Evolutionary conservation across 148 eudicot genomes (phyloP).

Genomic region (Rhododendron mucronatum): DNA sequence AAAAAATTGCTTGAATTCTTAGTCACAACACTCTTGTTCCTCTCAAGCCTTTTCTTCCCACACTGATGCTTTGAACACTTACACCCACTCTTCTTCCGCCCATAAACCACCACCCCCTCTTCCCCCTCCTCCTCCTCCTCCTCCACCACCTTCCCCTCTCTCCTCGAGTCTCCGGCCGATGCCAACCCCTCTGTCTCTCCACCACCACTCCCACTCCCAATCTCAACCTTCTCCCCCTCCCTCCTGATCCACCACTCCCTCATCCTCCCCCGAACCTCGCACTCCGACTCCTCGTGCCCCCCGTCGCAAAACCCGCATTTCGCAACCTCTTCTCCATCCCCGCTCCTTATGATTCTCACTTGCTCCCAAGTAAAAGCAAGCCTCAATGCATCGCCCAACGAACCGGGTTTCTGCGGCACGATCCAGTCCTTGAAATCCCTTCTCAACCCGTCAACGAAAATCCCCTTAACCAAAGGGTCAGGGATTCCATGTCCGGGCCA

Average conservation of each 20-base stretch:
- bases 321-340: not conserved
- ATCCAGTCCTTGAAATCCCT: constrained; percentile 15
- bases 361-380: constrained; percentile 22
- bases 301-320: constrained; percentile 14
- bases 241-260: constrained; percentile 7
- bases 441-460: constrained; percentile 20
- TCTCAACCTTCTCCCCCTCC: not conserved
- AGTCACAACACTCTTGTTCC: not conserved
- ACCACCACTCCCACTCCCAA: not conserved
- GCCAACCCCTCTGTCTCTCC: not conserved
- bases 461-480: not conserved
- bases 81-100: constrained; percentile 2
- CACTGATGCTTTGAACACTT: constrained; percentile 16
- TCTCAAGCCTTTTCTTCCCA: constrained; percentile 16
- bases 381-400: constrained; percentile 14
- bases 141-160: not conserved
- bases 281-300: constrained; percentile 8
- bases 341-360: constrained; percentile 4
- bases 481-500: constrained; percentile 14
- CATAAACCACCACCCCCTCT: not conserved
- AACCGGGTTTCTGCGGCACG: constrained; percentile 6
- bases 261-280: constrained; percentile 14
- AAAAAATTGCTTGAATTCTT: not conserved
- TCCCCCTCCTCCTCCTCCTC: not conserved
- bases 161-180: not conserved